A percentile compares a stretch with the other conserved stretches of the same genome.
Evolutionary conservation across 2,329 filamentous ascomycete genomes (phyloP).

Genomic region (Arthrobotrys musiformis): DNA sequence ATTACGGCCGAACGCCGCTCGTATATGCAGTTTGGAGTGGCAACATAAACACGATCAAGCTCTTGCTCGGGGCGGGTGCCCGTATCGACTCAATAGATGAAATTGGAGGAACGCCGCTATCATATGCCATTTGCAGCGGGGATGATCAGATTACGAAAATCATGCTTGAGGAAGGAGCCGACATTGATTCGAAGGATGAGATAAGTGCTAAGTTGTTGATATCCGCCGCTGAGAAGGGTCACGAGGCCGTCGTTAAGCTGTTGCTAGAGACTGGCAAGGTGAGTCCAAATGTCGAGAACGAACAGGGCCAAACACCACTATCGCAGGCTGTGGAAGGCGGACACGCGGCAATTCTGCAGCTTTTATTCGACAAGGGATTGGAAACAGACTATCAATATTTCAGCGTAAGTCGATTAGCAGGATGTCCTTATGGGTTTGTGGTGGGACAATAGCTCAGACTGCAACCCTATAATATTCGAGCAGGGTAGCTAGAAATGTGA

Average conservation of each 20-base stretch:
- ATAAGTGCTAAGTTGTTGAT: background rate
- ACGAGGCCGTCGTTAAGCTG: background rate
- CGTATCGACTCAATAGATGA: background rate
- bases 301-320: background rate
- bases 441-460: too few relatives aligned
- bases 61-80: background rate
- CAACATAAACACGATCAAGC: background rate
- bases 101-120: background rate
- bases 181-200: background rate
- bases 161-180: background rate
- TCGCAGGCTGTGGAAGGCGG: background rate
- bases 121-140: background rate
- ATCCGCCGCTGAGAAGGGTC: background rate
- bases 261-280: background rate
- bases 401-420: too few relatives aligned
- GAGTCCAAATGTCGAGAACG: background rate
- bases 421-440: too few relatives aligned
- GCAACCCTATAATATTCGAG: too few relatives aligned
- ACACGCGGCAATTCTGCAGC: background rate
- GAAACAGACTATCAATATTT: too few relatives aligned
- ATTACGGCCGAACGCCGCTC: background rate
- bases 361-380: background rate
- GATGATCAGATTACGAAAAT: background rate
- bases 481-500: too few relatives aligned
- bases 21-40: background rate